Base-by-base conservation (phyloP, 1,139 yeast genomes). In the Entelexis paramagnoliae region DNA sequence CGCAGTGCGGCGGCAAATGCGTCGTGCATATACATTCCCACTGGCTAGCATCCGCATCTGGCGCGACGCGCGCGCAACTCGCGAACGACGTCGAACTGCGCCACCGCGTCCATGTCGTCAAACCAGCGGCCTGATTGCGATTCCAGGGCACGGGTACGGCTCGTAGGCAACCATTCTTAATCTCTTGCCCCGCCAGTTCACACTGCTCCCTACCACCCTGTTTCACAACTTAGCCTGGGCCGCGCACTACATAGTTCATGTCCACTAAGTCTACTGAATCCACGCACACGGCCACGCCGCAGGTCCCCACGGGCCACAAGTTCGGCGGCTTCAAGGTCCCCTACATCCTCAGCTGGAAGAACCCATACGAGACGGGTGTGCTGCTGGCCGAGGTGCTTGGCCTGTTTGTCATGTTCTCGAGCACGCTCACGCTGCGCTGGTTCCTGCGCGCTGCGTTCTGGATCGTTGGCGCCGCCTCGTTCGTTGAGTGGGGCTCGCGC, bases 331-430 rank as follows among this genome's bases (percentile, higher is more conserved):
- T 59, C 51, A 24, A 48, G 9, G 61, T 66, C 46, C 72, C 72
- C 48, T 68, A 68, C 52, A 71, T 88, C 60, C 72, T 89, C 58
- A 79, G 89, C 59, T 89, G 97, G 97, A 75, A 78, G 62, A 77
- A 86, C 65, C 96, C 96, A 39, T 71, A 76, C 58, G 74, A 76
- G 63, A 81, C 96, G 52, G 96, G 84, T 56, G 80, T 81, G 63
- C 79, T 83, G 41, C 79, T 88, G 60, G 94, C 83, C 49, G 75
- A 80, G 48, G 69, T 81, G 51, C 64, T 89, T 46, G 70, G 74
- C 35, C 72, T 76, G 24, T 73, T 89, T 64, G 63, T 83, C 55
- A 70, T 83, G 36, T 66, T 86, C 64, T 83, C 86, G 68, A 78
- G 75, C 57, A 80, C 86, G 62, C 81, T 85, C 67, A 68, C 87